These are phyloP conservation scores for Barnettozyma botsteinii DNA, from an alignment of 805 yeast species.

Conservation along the genomic window DNA sequence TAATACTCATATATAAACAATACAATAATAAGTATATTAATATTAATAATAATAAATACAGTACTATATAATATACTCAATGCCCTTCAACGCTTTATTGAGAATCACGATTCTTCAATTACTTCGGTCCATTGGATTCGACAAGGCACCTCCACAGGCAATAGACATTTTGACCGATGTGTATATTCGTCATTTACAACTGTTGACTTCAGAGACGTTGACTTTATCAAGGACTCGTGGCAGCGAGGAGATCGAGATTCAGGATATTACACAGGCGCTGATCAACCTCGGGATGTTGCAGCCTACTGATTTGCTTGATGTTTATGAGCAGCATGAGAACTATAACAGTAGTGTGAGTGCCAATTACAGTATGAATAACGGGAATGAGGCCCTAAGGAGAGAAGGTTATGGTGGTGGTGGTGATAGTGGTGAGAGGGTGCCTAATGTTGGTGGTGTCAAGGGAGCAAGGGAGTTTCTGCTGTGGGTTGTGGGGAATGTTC, in stretches of 20 bases:
- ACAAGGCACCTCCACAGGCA: constrained; percentile 62
- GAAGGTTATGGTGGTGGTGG: not conserved
- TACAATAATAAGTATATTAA: no score
- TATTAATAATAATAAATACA: not conserved
- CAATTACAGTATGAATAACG: not conserved
- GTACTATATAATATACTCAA: no score
- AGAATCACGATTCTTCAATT: constrained; percentile 29
- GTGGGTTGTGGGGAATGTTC: constrained; percentile 49
- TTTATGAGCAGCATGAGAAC: constrained; percentile 41
- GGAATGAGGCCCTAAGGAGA: not conserved
- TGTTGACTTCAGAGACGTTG: constrained; percentile 45
- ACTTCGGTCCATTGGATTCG: constrained; percentile 79
- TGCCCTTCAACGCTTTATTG: constrained; percentile 2
- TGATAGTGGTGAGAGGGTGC: not conserved
- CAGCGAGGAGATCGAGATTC: constrained; percentile 43
- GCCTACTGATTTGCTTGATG: constrained; percentile 51
- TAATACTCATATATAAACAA: no score
- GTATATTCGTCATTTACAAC: constrained; percentile 54
- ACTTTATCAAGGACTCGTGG: constrained; percentile 38
- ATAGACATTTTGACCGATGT: constrained; percentile 77
- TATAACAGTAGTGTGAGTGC: constrained; percentile 23
- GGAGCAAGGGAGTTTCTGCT: constrained; percentile 47
- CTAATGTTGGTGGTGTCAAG: constrained; percentile 17
- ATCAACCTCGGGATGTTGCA: constrained; percentile 55
- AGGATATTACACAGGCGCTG: constrained; percentile 71